Evolutionary conservation across 139 green algal genomes (phyloP), one percentile per base, ranked within the genome.

Genomic region (Chlamydomonas asymmetrica): DNA sequence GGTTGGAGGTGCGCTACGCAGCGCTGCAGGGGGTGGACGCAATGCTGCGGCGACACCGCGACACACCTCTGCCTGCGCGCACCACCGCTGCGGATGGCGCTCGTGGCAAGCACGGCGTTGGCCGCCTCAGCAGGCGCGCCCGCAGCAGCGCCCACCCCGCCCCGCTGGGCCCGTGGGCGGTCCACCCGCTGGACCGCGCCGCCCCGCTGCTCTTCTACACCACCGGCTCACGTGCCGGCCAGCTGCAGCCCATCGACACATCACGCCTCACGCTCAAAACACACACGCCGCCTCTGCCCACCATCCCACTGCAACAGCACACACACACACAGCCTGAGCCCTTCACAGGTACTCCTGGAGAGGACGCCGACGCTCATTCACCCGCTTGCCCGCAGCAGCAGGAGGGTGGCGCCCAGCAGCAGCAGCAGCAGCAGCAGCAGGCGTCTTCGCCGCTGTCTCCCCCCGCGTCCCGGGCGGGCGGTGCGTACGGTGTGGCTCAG

Each of bases 121-220:
- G 10, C 38, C 9, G 13, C 2, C 16, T 10, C 3, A 0, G 9
- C 0, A 13, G 23, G 27, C 4, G 38, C 38, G 38, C 5, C 5
- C 1, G 1, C 22, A 1, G 6, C 29, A 4, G 29, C 2, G 29
- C 29, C 56, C 29, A 4, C 34, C 8, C 35, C 34, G 1, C 34
- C 2, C 60, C 64, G 67, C 67, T 39, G 25, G 52, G 27, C 7
- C 20, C 38, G 3, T 7, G 50, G 35, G 35, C 67, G 50, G 18
- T 29, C 50, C 3, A n/a, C 25, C 13, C 16, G 13, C 35, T 49
- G 37, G 29, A 4, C 22, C 32, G 39, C 52, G 27, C 56, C 39
- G 54, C 69, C 69, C 16, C n/a, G n/a, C 3, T 66, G 54, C 69
- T 75, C 38, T 54, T 75, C 38, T 75, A 75, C 52, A 41, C 49